These are phyloP conservation scores for Fusarium redolens DNA, from an alignment of 2,329 filamentous ascomycete species.

Conservation along the genomic window DNA sequence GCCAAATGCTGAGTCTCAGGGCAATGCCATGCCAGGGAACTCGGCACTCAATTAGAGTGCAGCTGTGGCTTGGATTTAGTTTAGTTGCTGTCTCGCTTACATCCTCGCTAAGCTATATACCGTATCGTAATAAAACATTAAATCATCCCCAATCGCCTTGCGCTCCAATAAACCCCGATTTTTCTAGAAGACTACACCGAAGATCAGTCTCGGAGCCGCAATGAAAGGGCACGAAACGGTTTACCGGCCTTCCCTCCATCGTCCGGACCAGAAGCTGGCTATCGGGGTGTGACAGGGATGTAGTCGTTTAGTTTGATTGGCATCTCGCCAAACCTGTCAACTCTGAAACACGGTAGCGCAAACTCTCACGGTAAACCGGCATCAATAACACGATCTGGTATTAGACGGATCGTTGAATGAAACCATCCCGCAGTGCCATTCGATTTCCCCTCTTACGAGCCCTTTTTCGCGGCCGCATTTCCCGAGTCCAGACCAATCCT, in stretches of 20 bases:
- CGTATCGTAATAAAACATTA: background rate
- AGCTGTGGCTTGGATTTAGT: background rate
- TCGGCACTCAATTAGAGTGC: background rate
- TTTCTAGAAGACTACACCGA: background rate
- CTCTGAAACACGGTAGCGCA: background rate
- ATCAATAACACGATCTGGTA: background rate
- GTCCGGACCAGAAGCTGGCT: background rate
- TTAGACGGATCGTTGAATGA: slow-evolving; percentile 3
- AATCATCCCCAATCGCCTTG: background rate
- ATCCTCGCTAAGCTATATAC: background rate
- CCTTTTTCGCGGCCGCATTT: background rate
- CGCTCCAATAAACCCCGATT: background rate
- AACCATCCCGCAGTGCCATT: background rate
- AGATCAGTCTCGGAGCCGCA: background rate
- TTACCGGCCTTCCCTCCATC: background rate
- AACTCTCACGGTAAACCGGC: slow-evolving; percentile 6
- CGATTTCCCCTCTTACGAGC: background rate
- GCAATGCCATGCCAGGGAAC: background rate
- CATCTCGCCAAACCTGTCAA: background rate
- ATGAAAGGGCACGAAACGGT: background rate
- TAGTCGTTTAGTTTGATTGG: background rate
- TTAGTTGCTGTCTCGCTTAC: background rate
- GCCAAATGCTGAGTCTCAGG: background rate
- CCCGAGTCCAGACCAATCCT: background rate
- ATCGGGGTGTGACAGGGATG: background rate